Conservation (phyloP, 1,284 basidiomycete genomes). For the Apiotrichum siamense region DNA sequence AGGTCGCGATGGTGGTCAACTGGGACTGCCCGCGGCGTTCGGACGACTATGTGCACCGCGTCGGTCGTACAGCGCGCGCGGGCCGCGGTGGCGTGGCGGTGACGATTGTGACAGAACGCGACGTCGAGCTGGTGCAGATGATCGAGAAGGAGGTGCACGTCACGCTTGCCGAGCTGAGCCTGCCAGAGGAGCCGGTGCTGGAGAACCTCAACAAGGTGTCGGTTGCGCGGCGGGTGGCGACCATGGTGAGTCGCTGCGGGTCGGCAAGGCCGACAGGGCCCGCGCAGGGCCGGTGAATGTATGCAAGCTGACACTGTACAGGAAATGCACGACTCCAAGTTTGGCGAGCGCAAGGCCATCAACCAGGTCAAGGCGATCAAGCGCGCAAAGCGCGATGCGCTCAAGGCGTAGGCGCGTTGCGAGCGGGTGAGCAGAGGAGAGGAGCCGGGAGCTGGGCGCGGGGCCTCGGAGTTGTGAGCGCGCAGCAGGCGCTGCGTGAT, state of each 20-base stretch:
- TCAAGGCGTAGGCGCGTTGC: too few species aligned
- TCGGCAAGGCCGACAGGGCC: too few species aligned
- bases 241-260: conserved; percentile 76
- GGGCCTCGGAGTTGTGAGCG: background rate
- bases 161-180: conserved; percentile 63
- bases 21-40: conserved; percentile 76
- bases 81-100: conserved; percentile 83
- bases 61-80: conserved; percentile 83
- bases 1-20: conserved; percentile 90
- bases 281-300: too few species aligned
- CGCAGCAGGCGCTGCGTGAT: too few species aligned
- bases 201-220: conserved; percentile 82
- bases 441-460: background rate
- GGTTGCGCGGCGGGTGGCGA: conserved; percentile 85
- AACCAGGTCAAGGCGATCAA: conserved; percentile 48
- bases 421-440: background rate
- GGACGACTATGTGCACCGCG: conserved; percentile 58
- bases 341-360: conserved; percentile 70
- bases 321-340: conserved; percentile 86
- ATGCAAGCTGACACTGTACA: conserved; percentile 45
- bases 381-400: conserved; percentile 38
- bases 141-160: conserved; percentile 68
- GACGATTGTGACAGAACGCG: conserved; percentile 89
- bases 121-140: conserved; percentile 73
- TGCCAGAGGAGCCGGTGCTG: conserved; percentile 77